Conservation (phyloP, 306 rosid species). For the Cicer cuneatum region DNA sequence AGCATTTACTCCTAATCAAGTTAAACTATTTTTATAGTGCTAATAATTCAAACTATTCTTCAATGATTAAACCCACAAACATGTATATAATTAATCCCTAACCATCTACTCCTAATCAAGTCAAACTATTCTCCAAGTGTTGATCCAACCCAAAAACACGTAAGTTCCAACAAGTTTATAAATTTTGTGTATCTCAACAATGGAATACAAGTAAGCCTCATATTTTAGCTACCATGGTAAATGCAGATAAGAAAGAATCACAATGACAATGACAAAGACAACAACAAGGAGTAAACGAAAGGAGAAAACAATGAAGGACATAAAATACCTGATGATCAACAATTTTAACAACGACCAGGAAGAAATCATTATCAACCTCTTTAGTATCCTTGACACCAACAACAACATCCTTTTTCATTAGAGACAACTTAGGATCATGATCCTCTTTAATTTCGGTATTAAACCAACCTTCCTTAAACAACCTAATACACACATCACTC, state of each 20-base stretch:
- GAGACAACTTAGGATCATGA: conserved; percentile 83
- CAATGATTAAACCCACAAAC: background rate
- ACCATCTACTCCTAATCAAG: background rate
- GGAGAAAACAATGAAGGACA: background rate
- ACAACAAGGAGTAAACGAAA: background rate
- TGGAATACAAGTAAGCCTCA: background rate
- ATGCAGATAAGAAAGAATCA: background rate
- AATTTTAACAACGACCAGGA: conserved; percentile 92
- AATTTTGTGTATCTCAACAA: background rate
- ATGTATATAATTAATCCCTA: background rate
- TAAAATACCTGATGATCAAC: conserved; percentile 80
- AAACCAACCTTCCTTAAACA: conserved; percentile 89
- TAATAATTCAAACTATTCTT: background rate
- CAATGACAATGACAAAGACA: background rate
- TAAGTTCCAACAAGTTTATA: background rate
- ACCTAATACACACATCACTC: conserved; percentile 83
- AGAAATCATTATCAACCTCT: conserved; percentile 96
- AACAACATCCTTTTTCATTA: conserved; percentile 92
- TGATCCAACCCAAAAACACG: conserved; percentile 19
- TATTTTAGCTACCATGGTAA: conserved; percentile 27
- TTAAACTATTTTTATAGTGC: background rate
- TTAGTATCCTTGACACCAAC: conserved; percentile 88
- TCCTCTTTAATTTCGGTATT: conserved; percentile 71
- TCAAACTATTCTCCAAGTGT: conserved; percentile 6
- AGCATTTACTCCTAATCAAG: background rate